These are phyloP conservation scores for Endoconidiophora polonica DNA, from an alignment of 2,329 filamentous ascomycete genomes.

Conservation along the genomic window DNA sequence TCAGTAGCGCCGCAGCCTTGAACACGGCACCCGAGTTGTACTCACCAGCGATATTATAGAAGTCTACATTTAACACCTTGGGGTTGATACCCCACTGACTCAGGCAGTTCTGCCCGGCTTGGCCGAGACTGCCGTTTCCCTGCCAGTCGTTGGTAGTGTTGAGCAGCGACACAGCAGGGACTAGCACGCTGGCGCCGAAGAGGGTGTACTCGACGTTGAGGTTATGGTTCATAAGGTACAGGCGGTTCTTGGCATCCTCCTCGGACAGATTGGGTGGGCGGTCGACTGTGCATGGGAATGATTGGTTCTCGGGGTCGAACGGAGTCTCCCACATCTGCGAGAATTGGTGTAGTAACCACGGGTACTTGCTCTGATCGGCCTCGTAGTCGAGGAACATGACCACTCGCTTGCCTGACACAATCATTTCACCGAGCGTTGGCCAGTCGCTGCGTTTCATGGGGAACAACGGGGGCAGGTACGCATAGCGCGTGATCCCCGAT, in stretches of 20 bases:
- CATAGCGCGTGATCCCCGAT: constrained; percentile 54
- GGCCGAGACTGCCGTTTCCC: constrained; percentile 50
- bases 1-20: constrained; percentile 49
- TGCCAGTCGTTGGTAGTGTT: constrained; percentile 54
- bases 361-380: constrained; percentile 59
- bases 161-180: constrained; percentile 53
- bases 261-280: constrained; percentile 52
- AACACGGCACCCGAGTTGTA: constrained; percentile 54
- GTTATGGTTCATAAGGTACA: constrained; percentile 86
- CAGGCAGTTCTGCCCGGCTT: constrained; percentile 44
- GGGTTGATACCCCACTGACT: constrained; percentile 49
- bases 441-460: constrained; percentile 61
- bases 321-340: constrained; percentile 81
- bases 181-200: constrained; percentile 44
- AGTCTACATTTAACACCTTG: constrained; percentile 69
- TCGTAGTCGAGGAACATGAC: constrained; percentile 75
- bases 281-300: constrained; percentile 64
- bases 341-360: constrained; percentile 80
- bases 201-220: constrained; percentile 63
- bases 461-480: constrained; percentile 54
- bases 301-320: constrained; percentile 49
- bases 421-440: constrained; percentile 68
- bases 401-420: constrained; percentile 51
- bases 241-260: constrained; percentile 39
- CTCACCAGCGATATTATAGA: constrained; percentile 52